Percentiles rank a stretch among this genome's conserved stretches.
Evolutionary conservation across 495 filamentous ascomycete genomes (phyloP).

Genomic region (Xylaria grammica): DNA sequence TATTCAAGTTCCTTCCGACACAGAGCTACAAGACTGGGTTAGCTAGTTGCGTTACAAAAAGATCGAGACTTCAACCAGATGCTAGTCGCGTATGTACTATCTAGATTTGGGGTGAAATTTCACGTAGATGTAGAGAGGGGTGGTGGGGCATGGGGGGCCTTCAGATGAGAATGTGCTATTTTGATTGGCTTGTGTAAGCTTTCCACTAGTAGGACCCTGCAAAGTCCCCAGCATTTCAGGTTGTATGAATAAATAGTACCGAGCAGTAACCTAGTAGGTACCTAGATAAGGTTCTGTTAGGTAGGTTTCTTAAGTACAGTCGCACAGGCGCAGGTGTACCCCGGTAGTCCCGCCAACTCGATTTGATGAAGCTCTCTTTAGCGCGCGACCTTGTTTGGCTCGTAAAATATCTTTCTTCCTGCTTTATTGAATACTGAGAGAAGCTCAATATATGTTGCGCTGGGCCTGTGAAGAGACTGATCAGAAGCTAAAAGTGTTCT

Average conservation of each 20-base stretch:
- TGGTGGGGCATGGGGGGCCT: constrained; percentile 8
- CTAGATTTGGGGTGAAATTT: too few relatives aligned
- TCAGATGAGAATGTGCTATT: not conserved
- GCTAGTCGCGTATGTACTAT: too few relatives aligned
- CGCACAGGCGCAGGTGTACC: not conserved
- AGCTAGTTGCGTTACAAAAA: too few relatives aligned
- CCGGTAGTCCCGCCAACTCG: not conserved
- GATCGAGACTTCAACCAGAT: too few relatives aligned
- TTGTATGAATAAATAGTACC: too few relatives aligned
- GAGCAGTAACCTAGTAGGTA: not conserved
- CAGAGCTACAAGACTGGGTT: too few relatives aligned
- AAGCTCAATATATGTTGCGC: not conserved
- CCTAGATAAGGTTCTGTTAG: not conserved
- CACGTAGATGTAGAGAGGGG: not conserved
- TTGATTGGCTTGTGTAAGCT: not conserved
- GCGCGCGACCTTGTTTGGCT: constrained; percentile 7
- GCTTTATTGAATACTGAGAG: not conserved
- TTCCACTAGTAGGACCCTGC: too few relatives aligned
- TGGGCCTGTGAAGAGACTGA: not conserved
- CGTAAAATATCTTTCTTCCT: constrained; percentile 22
- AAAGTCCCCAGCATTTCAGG: too few relatives aligned
- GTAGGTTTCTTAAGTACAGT: too few relatives aligned
- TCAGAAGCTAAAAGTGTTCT: not conserved
- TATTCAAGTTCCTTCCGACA: too few relatives aligned
- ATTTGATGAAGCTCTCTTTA: constrained; percentile 4